Conservation (phyloP, 1,139 yeast genomes). For the Debaryomycetaceae sp. region DNA sequence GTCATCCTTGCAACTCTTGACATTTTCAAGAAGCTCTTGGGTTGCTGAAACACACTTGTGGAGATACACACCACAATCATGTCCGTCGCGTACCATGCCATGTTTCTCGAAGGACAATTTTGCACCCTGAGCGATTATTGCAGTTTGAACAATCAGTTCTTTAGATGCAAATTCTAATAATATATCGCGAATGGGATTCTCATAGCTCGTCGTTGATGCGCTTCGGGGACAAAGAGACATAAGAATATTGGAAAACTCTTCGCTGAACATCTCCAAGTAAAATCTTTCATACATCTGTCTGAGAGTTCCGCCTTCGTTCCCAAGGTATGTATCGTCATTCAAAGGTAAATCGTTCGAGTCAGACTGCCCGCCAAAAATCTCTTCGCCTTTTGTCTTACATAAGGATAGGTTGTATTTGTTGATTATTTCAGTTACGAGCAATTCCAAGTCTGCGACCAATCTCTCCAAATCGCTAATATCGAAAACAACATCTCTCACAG, state of each 20-base stretch:
- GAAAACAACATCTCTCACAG: not conserved
- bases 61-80: slow-evolving; percentile 54
- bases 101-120: slow-evolving; percentile 39
- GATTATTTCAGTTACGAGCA: not conserved
- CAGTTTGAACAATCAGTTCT: slow-evolving; percentile 56
- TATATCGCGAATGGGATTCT: slow-evolving; percentile 58
- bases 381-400: not conserved
- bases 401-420: not conserved
- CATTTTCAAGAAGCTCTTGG: slow-evolving; percentile 28
- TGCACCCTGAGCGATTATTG: slow-evolving; percentile 67
- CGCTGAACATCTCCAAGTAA: slow-evolving; percentile 50
- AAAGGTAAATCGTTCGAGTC: not conserved
- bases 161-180: slow-evolving; percentile 51
- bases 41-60: slow-evolving; percentile 52
- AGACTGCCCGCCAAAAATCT: not conserved
- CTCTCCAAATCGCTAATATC: not conserved
- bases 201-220: slow-evolving; percentile 13
- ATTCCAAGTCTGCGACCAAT: not conserved
- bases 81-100: slow-evolving; percentile 45
- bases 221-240: slow-evolving; percentile 55
- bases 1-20: slow-evolving; percentile 17
- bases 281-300: slow-evolving; percentile 35
- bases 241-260: slow-evolving; percentile 50
- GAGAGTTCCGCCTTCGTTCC: slow-evolving; percentile 6
- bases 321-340: not conserved